Percentiles rank a stretch among this genome's conserved stretches.
Conservation (phyloP, 78 protist genomes). For the Anaeramoeba ignava region DNA sequence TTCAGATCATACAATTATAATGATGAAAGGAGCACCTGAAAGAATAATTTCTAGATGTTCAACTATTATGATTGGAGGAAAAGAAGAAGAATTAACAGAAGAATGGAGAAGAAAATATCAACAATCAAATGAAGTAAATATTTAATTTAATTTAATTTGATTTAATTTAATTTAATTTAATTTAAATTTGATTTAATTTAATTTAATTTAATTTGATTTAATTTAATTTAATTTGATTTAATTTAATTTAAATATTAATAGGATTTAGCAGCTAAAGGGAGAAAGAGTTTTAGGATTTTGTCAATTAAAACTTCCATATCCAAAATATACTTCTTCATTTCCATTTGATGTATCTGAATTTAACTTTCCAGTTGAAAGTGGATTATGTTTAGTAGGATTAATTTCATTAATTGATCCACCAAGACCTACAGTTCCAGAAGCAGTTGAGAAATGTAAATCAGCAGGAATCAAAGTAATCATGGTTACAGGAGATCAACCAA, state of each 20-base stretch:
- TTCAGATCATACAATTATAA: slow-evolving; percentile 2
- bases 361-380: slow-evolving; percentile 24
- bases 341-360: slow-evolving; percentile 12
- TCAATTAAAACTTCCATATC: background rate
- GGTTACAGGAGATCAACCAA: slow-evolving; percentile 97
- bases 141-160: no score
- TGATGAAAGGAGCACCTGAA: slow-evolving; percentile 80
- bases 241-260: no score
- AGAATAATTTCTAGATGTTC: slow-evolving; percentile 44
- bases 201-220: no score
- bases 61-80: slow-evolving; percentile 17
- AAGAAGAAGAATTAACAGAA: slow-evolving; percentile 9
- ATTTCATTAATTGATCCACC: slow-evolving; percentile 92
- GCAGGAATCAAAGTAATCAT: slow-evolving; percentile 79
- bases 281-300: slow-evolving; percentile 1
- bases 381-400: slow-evolving; percentile 67
- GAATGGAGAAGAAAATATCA: background rate
- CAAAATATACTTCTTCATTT: background rate
- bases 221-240: no score
- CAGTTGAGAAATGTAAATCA: slow-evolving; percentile 48
- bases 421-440: slow-evolving; percentile 62
- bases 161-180: no score
- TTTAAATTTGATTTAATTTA: no score
- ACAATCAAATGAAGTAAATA: background rate
- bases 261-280: no score